Conservation (phyloP, 2,329 filamentous ascomycete species). For the Aspergillus fumigatus region DNA sequence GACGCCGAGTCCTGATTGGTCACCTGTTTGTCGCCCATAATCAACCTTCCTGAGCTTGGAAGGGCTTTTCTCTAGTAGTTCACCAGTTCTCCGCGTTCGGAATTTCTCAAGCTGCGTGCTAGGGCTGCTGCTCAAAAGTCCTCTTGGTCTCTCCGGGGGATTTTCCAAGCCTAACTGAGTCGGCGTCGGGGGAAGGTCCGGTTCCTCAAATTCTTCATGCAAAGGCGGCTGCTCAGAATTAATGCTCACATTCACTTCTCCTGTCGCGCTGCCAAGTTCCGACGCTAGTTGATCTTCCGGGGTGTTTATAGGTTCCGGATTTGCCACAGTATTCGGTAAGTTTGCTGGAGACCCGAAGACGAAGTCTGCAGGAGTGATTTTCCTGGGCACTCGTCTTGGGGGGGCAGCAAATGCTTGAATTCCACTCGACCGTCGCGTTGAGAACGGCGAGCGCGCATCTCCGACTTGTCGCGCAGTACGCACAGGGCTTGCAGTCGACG, state of each 20-base stretch:
- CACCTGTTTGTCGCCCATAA: constrained; percentile 11
- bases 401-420: constrained; percentile 35
- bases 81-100: constrained; percentile 21
- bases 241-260: constrained; percentile 14
- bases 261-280: constrained; percentile 29
- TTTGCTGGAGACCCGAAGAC: constrained; percentile 24
- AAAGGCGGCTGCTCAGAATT: constrained; percentile 17
- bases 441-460: constrained; percentile 16
- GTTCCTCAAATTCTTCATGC: constrained; percentile 47
- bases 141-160: constrained; percentile 28
- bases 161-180: constrained; percentile 37
- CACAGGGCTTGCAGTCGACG: constrained; percentile 24
- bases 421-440: constrained; percentile 25
- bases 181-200: constrained; percentile 56
- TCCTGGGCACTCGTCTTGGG: constrained; percentile 32
- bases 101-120: constrained; percentile 26
- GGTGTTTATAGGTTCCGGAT: constrained; percentile 16
- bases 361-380: constrained; percentile 27
- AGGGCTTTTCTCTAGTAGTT: constrained; percentile 24
- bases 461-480: constrained; percentile 7
- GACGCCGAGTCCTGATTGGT: constrained; percentile 3
- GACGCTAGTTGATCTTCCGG: constrained; percentile 31
- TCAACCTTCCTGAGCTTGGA: constrained; percentile 24
- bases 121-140: constrained; percentile 35
- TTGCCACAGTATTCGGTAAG: constrained; percentile 7